These are phyloP conservation scores for Cladosporium colombiae DNA, from an alignment of 2,329 filamentous ascomycete species.

Conservation along the genomic window DNA sequence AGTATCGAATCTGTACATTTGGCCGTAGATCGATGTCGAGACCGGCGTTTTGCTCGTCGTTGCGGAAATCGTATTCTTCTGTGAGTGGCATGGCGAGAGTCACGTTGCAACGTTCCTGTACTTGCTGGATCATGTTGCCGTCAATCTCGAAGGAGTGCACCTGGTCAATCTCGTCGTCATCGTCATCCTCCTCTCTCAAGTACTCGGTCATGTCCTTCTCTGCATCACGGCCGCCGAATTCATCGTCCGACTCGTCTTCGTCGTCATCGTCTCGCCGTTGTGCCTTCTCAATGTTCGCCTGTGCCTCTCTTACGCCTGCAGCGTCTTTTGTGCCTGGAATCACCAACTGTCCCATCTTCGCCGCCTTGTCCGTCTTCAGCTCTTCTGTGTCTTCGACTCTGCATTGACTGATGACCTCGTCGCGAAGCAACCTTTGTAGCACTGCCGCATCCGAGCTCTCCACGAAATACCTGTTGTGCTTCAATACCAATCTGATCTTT, in stretches of 20 bases:
- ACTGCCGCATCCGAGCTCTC: constrained; percentile 88
- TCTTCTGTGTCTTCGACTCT: constrained; percentile 72
- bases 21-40: constrained; percentile 92
- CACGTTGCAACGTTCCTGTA: constrained; percentile 81
- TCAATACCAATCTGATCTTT: constrained; percentile 91
- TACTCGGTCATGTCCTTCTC: constrained; percentile 66
- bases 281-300: constrained; percentile 43
- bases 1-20: constrained; percentile 84
- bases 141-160: constrained; percentile 93
- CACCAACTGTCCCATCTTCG: constrained; percentile 82
- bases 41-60: constrained; percentile 84
- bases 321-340: constrained; percentile 95
- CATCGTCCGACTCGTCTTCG: constrained; percentile 53
- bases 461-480: constrained; percentile 91
- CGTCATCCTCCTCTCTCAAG: constrained; percentile 74
- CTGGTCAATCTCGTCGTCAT: constrained; percentile 82
- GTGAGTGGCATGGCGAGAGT: constrained; percentile 83
- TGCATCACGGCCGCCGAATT: constrained; percentile 52
- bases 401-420: constrained; percentile 76
- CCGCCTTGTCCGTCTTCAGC: constrained; percentile 77
- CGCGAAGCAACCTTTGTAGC: constrained; percentile 81
- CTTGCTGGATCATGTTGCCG: constrained; percentile 76
- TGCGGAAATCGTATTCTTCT: constrained; percentile 96
- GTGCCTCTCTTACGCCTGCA: constrained; percentile 78
- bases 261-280: constrained; percentile 47